phyloP scores from a whole-genome alignment of 495 filamentous ascomycete species.

The Halenospora varia region DNA sequence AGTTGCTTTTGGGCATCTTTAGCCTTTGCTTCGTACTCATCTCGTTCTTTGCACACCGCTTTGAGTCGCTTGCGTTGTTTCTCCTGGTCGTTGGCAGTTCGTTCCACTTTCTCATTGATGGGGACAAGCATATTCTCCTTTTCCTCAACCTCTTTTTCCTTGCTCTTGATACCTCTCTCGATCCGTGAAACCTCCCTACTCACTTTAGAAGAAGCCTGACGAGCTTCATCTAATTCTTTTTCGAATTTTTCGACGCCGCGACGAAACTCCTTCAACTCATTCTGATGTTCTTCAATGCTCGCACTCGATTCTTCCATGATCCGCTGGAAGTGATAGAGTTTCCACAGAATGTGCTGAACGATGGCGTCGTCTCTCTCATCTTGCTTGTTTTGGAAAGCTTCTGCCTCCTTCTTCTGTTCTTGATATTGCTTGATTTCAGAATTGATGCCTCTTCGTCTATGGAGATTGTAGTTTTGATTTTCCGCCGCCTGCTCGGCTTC shows the following conservation, averaged over 20 bases:
- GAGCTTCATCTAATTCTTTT: constrained; percentile 77
- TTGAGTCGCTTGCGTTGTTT: constrained; percentile 61
- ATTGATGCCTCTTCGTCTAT: constrained; percentile 89
- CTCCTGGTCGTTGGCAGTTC: constrained; percentile 66
- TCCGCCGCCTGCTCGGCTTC: constrained; percentile 85
- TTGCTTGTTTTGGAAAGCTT: constrained; percentile 81
- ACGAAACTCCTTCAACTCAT: constrained; percentile 90
- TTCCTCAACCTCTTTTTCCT: constrained; percentile 86
- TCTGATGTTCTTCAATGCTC: constrained; percentile 90
- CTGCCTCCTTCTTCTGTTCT: constrained; percentile 94
- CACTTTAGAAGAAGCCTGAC: constrained; percentile 75
- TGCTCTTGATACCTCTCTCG: constrained; percentile 76
- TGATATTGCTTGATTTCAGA: constrained; percentile 97
- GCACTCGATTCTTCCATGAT: constrained; percentile 87
- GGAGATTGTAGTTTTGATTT: constrained; percentile 79
- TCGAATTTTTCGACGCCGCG: constrained; percentile 86
- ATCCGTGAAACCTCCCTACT: constrained; percentile 74
- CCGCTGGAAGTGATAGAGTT: constrained; percentile 91
- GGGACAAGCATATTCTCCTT: constrained; percentile 82
- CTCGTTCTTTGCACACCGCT: constrained; percentile 70
- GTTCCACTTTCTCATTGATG: constrained; percentile 87
- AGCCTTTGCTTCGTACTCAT: constrained; percentile 59
- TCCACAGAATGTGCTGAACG: constrained; percentile 94
- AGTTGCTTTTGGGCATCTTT: constrained; percentile 76
- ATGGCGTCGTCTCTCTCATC: constrained; percentile 89